Conservation (phyloP, 2,329 filamentous ascomycete genomes). For the Cladophialophora exuberans region DNA sequence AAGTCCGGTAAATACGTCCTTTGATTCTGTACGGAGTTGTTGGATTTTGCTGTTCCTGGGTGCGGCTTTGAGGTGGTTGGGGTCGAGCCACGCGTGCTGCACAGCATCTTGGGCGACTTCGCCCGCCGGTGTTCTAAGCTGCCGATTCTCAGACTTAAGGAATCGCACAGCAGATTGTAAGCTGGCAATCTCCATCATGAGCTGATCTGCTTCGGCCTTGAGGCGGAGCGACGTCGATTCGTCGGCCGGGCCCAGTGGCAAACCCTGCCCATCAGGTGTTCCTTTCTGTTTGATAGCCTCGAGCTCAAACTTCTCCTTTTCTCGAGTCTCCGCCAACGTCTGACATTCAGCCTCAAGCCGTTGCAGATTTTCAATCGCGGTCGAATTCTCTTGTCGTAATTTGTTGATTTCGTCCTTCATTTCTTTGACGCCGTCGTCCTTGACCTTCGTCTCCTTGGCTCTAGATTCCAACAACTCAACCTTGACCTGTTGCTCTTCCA, state of each 20-base stretch:
- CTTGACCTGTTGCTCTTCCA: slow-evolving; percentile 69
- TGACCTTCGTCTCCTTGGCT: slow-evolving; percentile 80
- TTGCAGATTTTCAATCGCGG: slow-evolving; percentile 40
- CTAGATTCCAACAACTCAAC: slow-evolving; percentile 89
- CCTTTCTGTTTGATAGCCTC: slow-evolving; percentile 49
- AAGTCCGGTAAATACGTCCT: slow-evolving; percentile 47
- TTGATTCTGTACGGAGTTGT: slow-evolving; percentile 44
- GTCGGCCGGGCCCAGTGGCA: slow-evolving; percentile 39
- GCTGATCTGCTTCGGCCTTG: slow-evolving; percentile 27
- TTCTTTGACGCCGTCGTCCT: slow-evolving; percentile 59
- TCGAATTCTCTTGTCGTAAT: slow-evolving; percentile 40
- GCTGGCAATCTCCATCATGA: slow-evolving; percentile 43
- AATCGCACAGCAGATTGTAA: slow-evolving; percentile 52
- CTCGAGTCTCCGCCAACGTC: slow-evolving; percentile 44
- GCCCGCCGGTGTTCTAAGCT: slow-evolving; percentile 31
- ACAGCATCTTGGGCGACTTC: slow-evolving; percentile 30
- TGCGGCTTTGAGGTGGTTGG: slow-evolving; percentile 27
- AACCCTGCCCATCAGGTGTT: slow-evolving; percentile 42
- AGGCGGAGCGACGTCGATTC: slow-evolving; percentile 44
- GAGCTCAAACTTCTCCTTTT: slow-evolving; percentile 46
- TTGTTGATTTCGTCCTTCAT: slow-evolving; percentile 47
- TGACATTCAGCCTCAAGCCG: slow-evolving; percentile 42
- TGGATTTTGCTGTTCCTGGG: slow-evolving; percentile 26
- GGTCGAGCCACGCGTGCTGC: slow-evolving; percentile 49
- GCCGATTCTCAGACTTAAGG: slow-evolving; percentile 49